Conservation (phyloP, 1,284 basidiomycete genomes). For the Sphagnurus paluster region DNA sequence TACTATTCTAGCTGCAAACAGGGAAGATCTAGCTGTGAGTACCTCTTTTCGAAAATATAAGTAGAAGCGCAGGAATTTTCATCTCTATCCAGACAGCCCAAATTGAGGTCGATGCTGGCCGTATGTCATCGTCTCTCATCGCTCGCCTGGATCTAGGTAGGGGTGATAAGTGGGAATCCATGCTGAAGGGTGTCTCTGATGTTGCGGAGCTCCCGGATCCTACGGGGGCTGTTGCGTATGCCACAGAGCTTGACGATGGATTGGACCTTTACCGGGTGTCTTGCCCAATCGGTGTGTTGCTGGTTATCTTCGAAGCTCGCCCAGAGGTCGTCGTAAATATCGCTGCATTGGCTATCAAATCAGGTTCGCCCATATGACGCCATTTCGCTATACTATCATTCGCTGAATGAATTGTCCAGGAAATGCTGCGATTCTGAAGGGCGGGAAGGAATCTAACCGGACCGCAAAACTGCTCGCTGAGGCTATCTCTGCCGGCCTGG, state of each 20-base stretch:
- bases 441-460: constrained; percentile 90
- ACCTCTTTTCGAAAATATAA: not conserved
- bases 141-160: constrained; percentile 85
- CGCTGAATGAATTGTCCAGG: constrained; percentile 43
- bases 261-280: constrained; percentile 93
- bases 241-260: constrained; percentile 82
- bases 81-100: constrained; percentile 62
- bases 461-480: constrained; percentile 76
- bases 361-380: constrained; percentile 53
- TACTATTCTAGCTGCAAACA: constrained; percentile 79
- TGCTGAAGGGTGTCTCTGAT: constrained; percentile 89
- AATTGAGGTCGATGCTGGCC: constrained; percentile 76
- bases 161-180: constrained; percentile 91
- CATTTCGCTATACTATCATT: not conserved
- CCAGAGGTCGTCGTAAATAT: constrained; percentile 99
- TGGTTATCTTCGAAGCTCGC: constrained; percentile 97
- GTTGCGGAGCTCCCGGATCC: constrained; percentile 88
- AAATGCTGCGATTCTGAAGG: constrained; percentile 94
- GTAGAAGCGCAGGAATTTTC: constrained; percentile 4
- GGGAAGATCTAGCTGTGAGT: constrained; percentile 72
- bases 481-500: constrained; percentile 81
- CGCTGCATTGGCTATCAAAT: constrained; percentile 94
- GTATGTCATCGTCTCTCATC: constrained; percentile 81
- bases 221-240: constrained; percentile 86
- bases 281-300: constrained; percentile 94